Conservation (phyloP, 2,329 filamentous ascomycete species). For the Trichoderma afroharzianum region DNA sequence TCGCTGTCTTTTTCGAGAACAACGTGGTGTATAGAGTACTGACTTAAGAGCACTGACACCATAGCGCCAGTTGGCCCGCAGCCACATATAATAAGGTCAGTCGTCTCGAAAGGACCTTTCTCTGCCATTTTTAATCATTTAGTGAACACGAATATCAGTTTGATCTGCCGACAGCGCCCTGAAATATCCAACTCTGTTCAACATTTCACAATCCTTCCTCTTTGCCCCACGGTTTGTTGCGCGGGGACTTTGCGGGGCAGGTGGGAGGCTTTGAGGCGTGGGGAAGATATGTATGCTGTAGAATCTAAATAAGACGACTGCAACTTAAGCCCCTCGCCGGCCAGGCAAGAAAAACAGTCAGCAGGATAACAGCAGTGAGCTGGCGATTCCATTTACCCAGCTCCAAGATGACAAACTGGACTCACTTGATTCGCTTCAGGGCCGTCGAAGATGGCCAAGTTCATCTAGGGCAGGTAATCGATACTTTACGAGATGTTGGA, state of each 20-base stretch:
- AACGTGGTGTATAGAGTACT: conserved; percentile 19
- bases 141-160: not conserved
- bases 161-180: not conserved
- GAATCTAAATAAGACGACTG: not conserved
- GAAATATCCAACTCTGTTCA: not conserved
- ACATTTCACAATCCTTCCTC: not conserved
- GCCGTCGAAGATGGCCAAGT: conserved; percentile 9
- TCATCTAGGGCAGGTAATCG: conserved; percentile 3
- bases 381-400: not conserved
- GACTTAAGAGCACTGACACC: conserved; percentile 22
- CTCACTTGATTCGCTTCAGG: conserved; percentile 7
- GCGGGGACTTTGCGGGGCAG: not conserved
- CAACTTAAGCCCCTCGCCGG: not conserved
- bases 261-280: not conserved
- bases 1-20: conserved; percentile 27
- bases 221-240: not conserved
- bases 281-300: not conserved
- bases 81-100: conserved; percentile 26
- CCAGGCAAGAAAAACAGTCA: not conserved
- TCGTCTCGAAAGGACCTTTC: conserved; percentile 17
- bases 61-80: conserved; percentile 29
- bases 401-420: not conserved
- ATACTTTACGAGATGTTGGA: not conserved
- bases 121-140: not conserved
- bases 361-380: not conserved